These are phyloP conservation scores for Heritiera fomes DNA, from an alignment of 345 rosid genomes.

Conservation along the genomic window DNA sequence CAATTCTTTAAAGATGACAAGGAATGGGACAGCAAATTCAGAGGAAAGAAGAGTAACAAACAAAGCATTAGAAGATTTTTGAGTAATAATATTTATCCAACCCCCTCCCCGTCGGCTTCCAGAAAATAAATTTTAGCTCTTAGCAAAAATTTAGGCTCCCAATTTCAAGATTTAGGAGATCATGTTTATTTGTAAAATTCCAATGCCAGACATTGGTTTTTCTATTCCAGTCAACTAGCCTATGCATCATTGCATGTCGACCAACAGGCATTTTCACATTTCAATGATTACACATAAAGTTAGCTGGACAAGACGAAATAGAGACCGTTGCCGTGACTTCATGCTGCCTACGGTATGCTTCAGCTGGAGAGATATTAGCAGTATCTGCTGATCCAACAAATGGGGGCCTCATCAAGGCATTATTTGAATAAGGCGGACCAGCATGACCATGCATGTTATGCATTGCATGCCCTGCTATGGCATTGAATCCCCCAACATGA, in stretches of 20 bases:
- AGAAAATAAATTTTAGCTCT: neutral
- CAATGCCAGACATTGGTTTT: neutral
- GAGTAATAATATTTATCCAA: neutral
- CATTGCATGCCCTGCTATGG: constrained; percentile 47
- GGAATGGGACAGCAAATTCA: neutral
- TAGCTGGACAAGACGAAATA: constrained; percentile 22
- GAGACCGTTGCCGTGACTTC: constrained; percentile 87
- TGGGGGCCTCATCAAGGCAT: constrained; percentile 50
- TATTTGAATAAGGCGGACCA: constrained; percentile 53
- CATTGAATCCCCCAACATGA: constrained; percentile 48
- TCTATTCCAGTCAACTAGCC: neutral
- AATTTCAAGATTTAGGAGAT: neutral
- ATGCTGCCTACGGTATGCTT: constrained; percentile 73
- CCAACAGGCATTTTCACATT: neutral
- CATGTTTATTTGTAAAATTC: neutral
- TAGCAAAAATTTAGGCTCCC: neutral
- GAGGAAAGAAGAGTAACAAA: neutral
- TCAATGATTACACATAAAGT: neutral
- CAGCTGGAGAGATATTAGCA: constrained; percentile 59
- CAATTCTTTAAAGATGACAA: neutral
- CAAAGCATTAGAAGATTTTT: neutral
- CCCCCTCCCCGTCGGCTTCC: neutral
- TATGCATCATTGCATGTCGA: neutral
- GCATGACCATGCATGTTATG: constrained; percentile 51
- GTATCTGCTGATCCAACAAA: constrained; percentile 46